Conservation (phyloP, 2,329 filamentous ascomycete species). For the Hypocreales sp. region DNA sequence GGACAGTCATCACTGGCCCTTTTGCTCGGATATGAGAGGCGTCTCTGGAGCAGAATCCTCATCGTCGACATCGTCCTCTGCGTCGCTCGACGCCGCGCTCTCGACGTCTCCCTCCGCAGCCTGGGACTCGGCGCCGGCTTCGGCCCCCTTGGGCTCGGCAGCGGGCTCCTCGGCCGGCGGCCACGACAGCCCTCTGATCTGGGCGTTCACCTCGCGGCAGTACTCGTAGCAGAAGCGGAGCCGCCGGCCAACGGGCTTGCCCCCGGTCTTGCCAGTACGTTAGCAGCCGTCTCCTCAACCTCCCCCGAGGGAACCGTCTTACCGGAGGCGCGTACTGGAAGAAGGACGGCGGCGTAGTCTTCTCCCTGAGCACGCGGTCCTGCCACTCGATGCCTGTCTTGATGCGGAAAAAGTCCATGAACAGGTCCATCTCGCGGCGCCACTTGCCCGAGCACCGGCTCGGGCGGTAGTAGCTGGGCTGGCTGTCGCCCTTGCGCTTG, state of each 20-base stretch:
- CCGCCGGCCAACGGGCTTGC: slow-evolving; percentile 21
- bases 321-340: slow-evolving; percentile 34
- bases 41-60: too few relatives aligned
- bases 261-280: slow-evolving; percentile 12
- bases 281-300: too few relatives aligned
- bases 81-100: background rate
- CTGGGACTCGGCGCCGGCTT: too few relatives aligned
- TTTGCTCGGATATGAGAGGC: too few relatives aligned
- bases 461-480: slow-evolving; percentile 21
- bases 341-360: slow-evolving; percentile 12
- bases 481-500: slow-evolving; percentile 21
- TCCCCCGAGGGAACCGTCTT: too few relatives aligned
- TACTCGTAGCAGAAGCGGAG: slow-evolving; percentile 16
- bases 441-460: slow-evolving; percentile 23
- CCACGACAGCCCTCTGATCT: slow-evolving; percentile 13
- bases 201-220: slow-evolving; percentile 17
- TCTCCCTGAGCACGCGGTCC: slow-evolving; percentile 26
- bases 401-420: slow-evolving; percentile 39
- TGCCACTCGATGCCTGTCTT: slow-evolving; percentile 46
- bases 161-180: slow-evolving; percentile 5
- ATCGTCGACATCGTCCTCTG: background rate
- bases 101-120: too few relatives aligned
- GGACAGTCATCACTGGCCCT: too few relatives aligned
- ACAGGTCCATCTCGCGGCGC: slow-evolving; percentile 28
- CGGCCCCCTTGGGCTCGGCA: too few relatives aligned